Base-by-base conservation (phyloP, 306 rosid genomes). In the Leucaena leucocephala region DNA sequence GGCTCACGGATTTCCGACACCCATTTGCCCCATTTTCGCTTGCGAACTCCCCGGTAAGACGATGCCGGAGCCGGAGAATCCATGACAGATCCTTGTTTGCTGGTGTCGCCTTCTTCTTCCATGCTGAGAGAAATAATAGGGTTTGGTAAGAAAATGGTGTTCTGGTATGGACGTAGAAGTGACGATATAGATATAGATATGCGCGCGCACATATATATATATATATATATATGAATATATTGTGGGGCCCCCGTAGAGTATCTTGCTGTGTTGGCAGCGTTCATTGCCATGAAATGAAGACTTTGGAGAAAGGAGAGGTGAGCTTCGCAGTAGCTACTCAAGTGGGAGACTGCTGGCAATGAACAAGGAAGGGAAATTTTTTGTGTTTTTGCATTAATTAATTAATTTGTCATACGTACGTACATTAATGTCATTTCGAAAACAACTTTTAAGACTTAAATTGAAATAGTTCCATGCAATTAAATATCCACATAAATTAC, bases 1-100 rank as follows among this genome's bases (percentile, higher is more conserved):
- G 98, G 98, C 35, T 92, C 95, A 0, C 98, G 86, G 50, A 94
- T 90, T 83, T 94, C 98, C 27, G 93, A 94, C 43, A 94, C 97
- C 92, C 96, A 94, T 83, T 94, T 94, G 0, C 98, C 98, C 98
- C 98, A 94, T 75, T 92, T 94, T 39, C 98, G 73, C 84, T 89
- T 88, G 2, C 98, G 85, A 13, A 94, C 98, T 6, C 98, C 98
- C 9, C 89, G 59, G 14, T 87, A 94, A 0, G 59, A 33, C 9
- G 72, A 72, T 3, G 75, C 33, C 8, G 48, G 35, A 4, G 12
- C 34, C 33, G 34, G 34, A 6, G 64, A 22, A 11, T 76, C 34
- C 36, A 54, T 68, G 43, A 15, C 76, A 19, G 70, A 15, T 50
- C 74, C 68, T n/a, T 79, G 85, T 74, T 59, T 78, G 46, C 10